Percentiles rank a stretch among this genome's conserved stretches.
phyloP scores from a whole-genome alignment of 2,329 filamentous ascomycete species.

The Thielaviopsis musarum region DNA sequence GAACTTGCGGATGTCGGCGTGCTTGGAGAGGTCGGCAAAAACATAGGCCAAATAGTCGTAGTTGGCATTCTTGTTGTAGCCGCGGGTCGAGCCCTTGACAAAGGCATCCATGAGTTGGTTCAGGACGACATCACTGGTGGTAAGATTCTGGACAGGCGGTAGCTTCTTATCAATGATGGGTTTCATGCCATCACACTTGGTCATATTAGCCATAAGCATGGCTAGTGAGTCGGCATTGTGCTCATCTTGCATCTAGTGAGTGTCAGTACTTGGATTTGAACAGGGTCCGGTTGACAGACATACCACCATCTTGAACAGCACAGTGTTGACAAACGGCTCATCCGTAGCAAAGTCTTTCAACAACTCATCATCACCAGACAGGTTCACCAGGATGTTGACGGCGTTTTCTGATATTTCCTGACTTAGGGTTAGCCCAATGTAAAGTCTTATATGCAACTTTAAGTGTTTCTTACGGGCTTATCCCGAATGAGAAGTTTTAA shows the following conservation, averaged over 20 bases:
- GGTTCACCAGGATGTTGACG: slow-evolving; percentile 75
- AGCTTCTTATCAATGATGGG: slow-evolving; percentile 53
- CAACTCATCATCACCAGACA: slow-evolving; percentile 61
- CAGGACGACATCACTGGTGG: slow-evolving; percentile 55
- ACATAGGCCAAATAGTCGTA: slow-evolving; percentile 91
- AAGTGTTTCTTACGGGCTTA: slow-evolving; percentile 44
- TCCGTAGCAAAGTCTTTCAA: slow-evolving; percentile 58
- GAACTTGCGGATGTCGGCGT: slow-evolving; percentile 56
- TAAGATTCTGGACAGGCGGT: slow-evolving; percentile 49
- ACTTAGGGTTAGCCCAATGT: slow-evolving; percentile 3
- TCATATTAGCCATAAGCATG: slow-evolving; percentile 86
- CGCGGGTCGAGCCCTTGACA: slow-evolving; percentile 71
- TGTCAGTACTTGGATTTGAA: neutral
- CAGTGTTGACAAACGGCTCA: slow-evolving; percentile 59
- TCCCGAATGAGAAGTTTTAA: slow-evolving; percentile 77
- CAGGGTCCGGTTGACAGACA: slow-evolving; percentile 18
- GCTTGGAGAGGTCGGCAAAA: slow-evolving; percentile 82
- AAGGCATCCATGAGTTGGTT: slow-evolving; percentile 93
- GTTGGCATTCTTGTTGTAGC: slow-evolving; percentile 69
- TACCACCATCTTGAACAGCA: slow-evolving; percentile 61
- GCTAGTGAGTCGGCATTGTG: slow-evolving; percentile 68
- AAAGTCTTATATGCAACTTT: neutral
- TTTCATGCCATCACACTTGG: slow-evolving; percentile 61
- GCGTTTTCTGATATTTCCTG: slow-evolving; percentile 87
- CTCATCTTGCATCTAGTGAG: slow-evolving; percentile 48